Percentiles rank a stretch among this genome's conserved stretches.
Evolutionary conservation across 2,329 filamentous ascomycete species (phyloP).

Genomic region (Xylariaceae sp.): DNA sequence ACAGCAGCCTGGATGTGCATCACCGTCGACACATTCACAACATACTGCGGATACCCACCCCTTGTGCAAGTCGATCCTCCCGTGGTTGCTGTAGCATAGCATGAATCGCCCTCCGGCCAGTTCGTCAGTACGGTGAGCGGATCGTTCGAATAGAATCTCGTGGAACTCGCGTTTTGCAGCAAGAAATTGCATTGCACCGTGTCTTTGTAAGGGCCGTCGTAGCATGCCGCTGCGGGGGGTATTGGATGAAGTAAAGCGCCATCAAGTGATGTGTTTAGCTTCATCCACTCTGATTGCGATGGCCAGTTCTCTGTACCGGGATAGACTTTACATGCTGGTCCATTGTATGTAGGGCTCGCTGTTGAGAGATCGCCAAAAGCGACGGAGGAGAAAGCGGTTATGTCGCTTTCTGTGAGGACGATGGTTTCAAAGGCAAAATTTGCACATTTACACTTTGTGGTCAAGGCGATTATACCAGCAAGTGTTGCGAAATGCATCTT

Average conservation of each 20-base stretch:
- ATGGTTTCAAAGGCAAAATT: constrained; percentile 25
- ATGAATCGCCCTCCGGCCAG: constrained; percentile 36
- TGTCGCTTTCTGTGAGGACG: constrained; percentile 28
- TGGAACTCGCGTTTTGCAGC: constrained; percentile 25
- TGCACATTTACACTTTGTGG: constrained; percentile 5
- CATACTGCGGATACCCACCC: constrained; percentile 37
- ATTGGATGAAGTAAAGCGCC: constrained; percentile 31
- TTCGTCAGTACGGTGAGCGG: constrained; percentile 30
- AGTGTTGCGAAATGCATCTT: constrained; percentile 14
- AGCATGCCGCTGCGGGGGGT: constrained; percentile 32
- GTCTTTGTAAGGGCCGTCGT: constrained; percentile 27
- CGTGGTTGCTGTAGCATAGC: constrained; percentile 24
- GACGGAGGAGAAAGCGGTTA: constrained; percentile 31
- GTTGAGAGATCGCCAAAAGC: constrained; percentile 25
- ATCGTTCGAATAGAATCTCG: constrained; percentile 30
- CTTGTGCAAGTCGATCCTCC: constrained; percentile 30
- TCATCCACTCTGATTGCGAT: constrained; percentile 26
- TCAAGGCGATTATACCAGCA: constrained; percentile 4
- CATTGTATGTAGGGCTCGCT: constrained; percentile 20
- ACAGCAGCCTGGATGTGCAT: constrained; percentile 37
- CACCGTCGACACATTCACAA: constrained; percentile 35
- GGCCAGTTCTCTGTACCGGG: constrained; percentile 31
- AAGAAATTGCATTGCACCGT: constrained; percentile 28
- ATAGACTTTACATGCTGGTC: constrained; percentile 27
- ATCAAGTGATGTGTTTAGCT: constrained; percentile 27